Evolutionary conservation across 371 early-diverging fungal genomes (phyloP), one percentile per base, ranked within the genome.

Genomic region (Zancudomyces culisetae): DNA sequence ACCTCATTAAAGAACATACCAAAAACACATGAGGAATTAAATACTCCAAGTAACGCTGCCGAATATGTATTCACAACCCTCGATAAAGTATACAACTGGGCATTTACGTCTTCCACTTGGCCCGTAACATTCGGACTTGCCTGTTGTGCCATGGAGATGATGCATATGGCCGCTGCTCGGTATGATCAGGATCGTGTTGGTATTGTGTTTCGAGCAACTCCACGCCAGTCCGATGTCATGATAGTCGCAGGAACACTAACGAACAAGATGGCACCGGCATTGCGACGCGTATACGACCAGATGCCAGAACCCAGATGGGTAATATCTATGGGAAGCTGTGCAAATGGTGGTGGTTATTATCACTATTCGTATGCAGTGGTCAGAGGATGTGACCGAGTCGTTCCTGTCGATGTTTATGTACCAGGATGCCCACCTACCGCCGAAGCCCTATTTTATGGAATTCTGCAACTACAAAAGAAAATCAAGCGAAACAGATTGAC

Each of bases 291-390:
- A 52, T 94, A 88, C 54, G 91, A 87, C 64, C 85, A 86, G 88
- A 51, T 24, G 2, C 94, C 96, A 46, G 90, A 92, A 66, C 96
- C 96, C 27, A 85, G 93, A 54, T 95, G 96, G 96, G 96, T 96
- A 21, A 90, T 96, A 49, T 90, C 91, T 24, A 96, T 96, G 97
- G 97, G 97, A 30, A 83, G 83, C 52, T 96, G 97, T 61, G 97
- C 97, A 24, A 96, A 96, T 66, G 95, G 97, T 60, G 97, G 97
- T 61, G 97, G 97, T 49, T 96, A 96, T 74, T 96, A 96, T 67
- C 97, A 96, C 69, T 96, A 96, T 74, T 85, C 86, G 49, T 96
- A 95, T 69, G 77, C 92, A 43, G 96, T 94, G 48, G 94, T 87
- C 40, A 79, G 87, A 71, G 97, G 80, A 46, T 94, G 95, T 69